A percentile compares a stretch with the other conserved stretches of the same genome.
Evolutionary conservation across 208 protist genomes (phyloP).

Genomic region (Trypanosoma platydactyli): DNA sequence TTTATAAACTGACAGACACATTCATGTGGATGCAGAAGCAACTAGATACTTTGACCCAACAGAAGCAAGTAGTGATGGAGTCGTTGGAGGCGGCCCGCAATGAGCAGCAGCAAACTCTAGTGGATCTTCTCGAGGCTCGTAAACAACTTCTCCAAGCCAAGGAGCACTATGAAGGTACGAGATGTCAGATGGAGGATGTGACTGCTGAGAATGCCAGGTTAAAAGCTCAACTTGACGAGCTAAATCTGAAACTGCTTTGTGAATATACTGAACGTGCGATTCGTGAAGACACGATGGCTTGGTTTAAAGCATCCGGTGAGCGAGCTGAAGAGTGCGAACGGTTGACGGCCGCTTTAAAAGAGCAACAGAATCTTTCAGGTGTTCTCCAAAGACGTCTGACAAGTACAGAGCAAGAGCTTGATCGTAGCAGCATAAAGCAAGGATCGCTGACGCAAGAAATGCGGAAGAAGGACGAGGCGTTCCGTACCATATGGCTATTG

Average conservation of each 20-base stretch:
- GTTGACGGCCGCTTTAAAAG: slow-evolving; percentile 40
- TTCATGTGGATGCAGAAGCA: slow-evolving; percentile 32
- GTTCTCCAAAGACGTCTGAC: slow-evolving; percentile 39
- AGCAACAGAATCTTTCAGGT: slow-evolving; percentile 43
- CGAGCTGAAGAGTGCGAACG: slow-evolving; percentile 38
- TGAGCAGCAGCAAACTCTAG: slow-evolving; percentile 29
- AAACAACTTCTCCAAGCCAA: slow-evolving; percentile 20
- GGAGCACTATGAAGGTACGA: slow-evolving; percentile 3
- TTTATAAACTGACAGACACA: slow-evolving; percentile 22
- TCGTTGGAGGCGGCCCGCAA: slow-evolving; percentile 23
- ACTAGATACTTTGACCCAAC: slow-evolving; percentile 22
- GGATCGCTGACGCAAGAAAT: slow-evolving; percentile 29
- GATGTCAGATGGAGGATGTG: background rate
- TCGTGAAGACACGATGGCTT: slow-evolving; percentile 40
- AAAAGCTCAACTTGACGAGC: slow-evolving; percentile 25
- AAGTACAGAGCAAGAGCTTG: slow-evolving; percentile 45
- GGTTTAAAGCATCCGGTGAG: slow-evolving; percentile 31
- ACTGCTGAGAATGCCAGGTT: slow-evolving; percentile 19
- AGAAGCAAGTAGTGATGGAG: slow-evolving; percentile 14
- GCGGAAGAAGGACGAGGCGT: slow-evolving; percentile 37
- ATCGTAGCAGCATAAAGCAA: slow-evolving; percentile 32
- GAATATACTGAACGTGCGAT: slow-evolving; percentile 39
- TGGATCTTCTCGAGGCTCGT: slow-evolving; percentile 28
- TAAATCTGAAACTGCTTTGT: slow-evolving; percentile 37
- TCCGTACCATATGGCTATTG: slow-evolving; percentile 41